Base-by-base conservation (phyloP, 768 basidiomycete genomes). In the Boletus reticulatus region DNA sequence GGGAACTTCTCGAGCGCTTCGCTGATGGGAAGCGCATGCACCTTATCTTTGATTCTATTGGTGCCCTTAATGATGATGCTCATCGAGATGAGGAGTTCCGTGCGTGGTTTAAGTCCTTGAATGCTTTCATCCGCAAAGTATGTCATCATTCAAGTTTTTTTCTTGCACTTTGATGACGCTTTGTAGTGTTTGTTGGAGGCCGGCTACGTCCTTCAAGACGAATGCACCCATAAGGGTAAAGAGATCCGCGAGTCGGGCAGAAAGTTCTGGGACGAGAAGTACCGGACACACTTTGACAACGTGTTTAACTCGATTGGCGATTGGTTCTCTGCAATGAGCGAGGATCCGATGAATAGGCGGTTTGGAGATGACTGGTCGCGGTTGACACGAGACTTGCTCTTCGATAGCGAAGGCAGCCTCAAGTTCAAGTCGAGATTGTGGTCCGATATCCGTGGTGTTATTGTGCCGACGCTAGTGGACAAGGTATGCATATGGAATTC, bases 361-460 rank as follows among this genome's bases (percentile, higher is more conserved):
- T 88, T 97, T 64, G 92, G 90, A 24, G 80, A 90, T 53, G 92
- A 94, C 68, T 90, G 86, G 85, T 84, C 82, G 1, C 78, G 88
- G 9, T 77, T 96, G 22, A 92, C 91, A 37, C 85, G 80, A 60
- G 90, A 96, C 61, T 67, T 98, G n/a, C 76, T 97, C 13, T 91
- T 93, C 58, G 77, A 71, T 29, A 76, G 72, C 43, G 89, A 95
- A 58, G 95, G 94, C 9, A 83, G 82, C 57, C 77, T 97, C 53
- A 85, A 85, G 68, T 97, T 93, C 81, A 97, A 98, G 77, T 82
- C 85, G 4, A 81, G 87, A 32, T 75, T 98, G 3, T 92, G 95
- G 95, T 82, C 83, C 62, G 95, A 98, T 67, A 83, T 98, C 43
- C 78, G 94, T 37, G 79, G 79, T 37, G 87, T 92, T 52, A 91